These are phyloP conservation scores for Inga oerstediana DNA, from an alignment of 306 rosid species.

Conservation along the genomic window DNA sequence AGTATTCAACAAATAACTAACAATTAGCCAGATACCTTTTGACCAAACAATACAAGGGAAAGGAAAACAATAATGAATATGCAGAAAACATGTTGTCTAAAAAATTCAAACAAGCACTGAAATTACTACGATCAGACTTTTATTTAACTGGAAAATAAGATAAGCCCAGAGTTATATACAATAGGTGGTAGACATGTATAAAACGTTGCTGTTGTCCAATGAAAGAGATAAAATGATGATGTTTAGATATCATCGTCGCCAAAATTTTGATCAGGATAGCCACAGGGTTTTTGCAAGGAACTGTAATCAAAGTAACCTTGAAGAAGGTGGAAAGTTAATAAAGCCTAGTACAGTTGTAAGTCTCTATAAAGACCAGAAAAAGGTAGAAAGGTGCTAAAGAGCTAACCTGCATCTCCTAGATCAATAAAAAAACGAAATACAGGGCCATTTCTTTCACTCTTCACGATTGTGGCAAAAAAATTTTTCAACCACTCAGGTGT, in stretches of 20 bases:
- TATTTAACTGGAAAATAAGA: conserved; percentile 3
- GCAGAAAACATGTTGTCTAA: background rate
- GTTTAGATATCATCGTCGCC: conserved; percentile 8
- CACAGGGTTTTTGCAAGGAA: background rate
- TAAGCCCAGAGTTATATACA: background rate
- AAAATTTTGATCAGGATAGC: conserved; percentile 12
- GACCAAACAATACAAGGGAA: conserved; percentile 19
- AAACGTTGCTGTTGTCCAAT: background rate
- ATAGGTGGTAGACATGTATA: background rate
- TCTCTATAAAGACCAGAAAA: conserved; percentile 5
- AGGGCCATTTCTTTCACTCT: conserved; percentile 88
- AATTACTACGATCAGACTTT: conserved; percentile 11
- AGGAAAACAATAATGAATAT: conserved; percentile 7
- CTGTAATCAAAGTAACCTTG: background rate
- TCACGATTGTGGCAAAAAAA: conserved; percentile 72
- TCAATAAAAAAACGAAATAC: conserved; percentile 96
- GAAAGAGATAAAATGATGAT: background rate
- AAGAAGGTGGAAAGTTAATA: conserved; percentile 16
- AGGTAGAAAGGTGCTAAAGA: background rate
- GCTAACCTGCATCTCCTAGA: conserved; percentile 96
- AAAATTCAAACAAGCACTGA: background rate
- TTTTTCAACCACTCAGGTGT: conserved; percentile 95
- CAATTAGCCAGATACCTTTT: conserved; percentile 3
- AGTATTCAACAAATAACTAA: conserved; percentile 1
- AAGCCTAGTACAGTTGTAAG: conserved; percentile 10